phyloP scores from a whole-genome alignment of 1,284 basidiomycete genomes.

The Ceratobasidium sp. region DNA sequence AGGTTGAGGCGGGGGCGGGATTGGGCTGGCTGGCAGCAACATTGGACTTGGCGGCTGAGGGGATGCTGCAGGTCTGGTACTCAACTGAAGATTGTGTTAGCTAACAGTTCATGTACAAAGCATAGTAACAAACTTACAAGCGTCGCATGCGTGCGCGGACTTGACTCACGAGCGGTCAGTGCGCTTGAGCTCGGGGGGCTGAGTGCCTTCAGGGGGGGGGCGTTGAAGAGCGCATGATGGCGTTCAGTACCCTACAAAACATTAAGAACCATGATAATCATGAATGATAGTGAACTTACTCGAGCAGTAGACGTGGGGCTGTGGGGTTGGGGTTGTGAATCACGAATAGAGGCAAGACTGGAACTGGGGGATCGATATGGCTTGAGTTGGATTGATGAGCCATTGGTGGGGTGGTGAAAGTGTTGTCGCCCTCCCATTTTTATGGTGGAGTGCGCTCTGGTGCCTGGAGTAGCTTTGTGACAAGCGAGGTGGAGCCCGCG shows the following conservation, averaged over 20 bases:
- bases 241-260: constrained; percentile 2
- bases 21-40: not conserved
- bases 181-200: not conserved
- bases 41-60: not conserved
- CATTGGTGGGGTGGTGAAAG: not conserved
- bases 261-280: not conserved
- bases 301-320: not conserved
- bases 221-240: not conserved
- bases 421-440: not conserved
- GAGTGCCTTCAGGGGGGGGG: not conserved
- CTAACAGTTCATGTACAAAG: not conserved
- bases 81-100: not conserved
- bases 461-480: not conserved
- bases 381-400: not conserved
- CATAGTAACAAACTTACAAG: not conserved
- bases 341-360: constrained; percentile 3
- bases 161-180: not conserved
- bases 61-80: not conserved
- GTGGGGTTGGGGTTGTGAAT: not conserved
- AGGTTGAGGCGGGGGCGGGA: not conserved
- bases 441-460: not conserved
- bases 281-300: not conserved
- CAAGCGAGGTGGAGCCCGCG: no score
- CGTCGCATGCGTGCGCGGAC: not conserved
- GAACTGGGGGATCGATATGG: not conserved